phyloP scores from a whole-genome alignment of 2,329 filamentous ascomycete species.

The Colletotrichum sp. region DNA sequence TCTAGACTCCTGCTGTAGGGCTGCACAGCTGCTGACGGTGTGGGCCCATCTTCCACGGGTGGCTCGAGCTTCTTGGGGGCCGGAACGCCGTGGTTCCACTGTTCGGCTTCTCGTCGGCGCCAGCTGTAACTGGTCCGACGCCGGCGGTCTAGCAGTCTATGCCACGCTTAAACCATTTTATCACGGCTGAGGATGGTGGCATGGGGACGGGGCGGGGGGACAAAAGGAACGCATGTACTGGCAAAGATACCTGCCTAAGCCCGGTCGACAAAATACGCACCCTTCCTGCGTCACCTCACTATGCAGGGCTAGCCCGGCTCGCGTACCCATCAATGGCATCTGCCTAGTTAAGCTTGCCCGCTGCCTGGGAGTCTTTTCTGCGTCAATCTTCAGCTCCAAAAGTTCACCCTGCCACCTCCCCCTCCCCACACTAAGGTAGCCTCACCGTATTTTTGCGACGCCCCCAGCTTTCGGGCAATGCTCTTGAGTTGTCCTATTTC shows the following conservation, averaged over 20 bases:
- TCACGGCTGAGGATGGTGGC: background rate
- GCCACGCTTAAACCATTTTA: background rate
- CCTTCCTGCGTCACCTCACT: background rate
- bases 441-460: background rate
- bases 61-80: background rate
- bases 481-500: background rate
- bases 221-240: background rate
- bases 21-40: constrained; percentile 13
- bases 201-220: background rate
- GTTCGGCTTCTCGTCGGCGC: background rate
- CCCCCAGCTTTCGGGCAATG: background rate
- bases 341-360: background rate
- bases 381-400: background rate
- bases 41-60: background rate
- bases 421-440: background rate
- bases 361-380: background rate
- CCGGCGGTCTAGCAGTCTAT: background rate
- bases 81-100: background rate
- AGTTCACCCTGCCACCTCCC: background rate
- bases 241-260: background rate
- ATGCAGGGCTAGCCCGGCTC: background rate
- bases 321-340: background rate
- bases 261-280: background rate
- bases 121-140: background rate
- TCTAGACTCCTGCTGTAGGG: constrained; percentile 4